Evolutionary conservation across 192 early-diverging fungal genomes (phyloP), one percentile per base, ranked within the genome.

Genomic region (Coemansia aciculifera): DNA sequence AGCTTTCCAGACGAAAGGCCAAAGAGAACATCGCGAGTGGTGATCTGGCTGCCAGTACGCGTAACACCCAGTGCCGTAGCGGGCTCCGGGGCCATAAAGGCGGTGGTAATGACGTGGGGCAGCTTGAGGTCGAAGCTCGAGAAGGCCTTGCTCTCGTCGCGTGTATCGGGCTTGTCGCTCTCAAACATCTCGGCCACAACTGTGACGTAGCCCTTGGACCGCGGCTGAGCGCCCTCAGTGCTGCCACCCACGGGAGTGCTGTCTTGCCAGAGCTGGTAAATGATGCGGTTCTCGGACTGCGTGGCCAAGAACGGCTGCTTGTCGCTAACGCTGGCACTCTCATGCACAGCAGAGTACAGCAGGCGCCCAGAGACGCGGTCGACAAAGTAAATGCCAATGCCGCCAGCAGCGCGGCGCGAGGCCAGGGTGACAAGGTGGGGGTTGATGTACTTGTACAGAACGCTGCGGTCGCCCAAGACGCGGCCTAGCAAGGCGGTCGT

Each of bases 361-460:
- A 98, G 86, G 31, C 84, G 78, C 10, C 98, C 98, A 19, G 90
- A 91, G 52, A 98, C 93, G 19, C 91, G 84, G 75, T 99, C 98
- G 24, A 98, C 63, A 32, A 99, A 62, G 73, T 94, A 95, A 4
- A 98, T 57, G 32, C 73, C 87, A 19, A 96, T 70, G 24, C 82
- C 78, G 38, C 63, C 62, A 29, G 32, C 46, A 38, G 12, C 57
- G 49, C 66, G 63, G 31, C 84, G 64, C 5, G 95, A 90, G 42
- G 90, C 89, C 15, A 97, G 68, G 0, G 92, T 90, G 39, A 91
- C 70, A 21, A 96, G 67, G 77, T 98, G 93, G 49, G 98, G 97
- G 81, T 96, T 98, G 65, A 98, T 85, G 82, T 98, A 99, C 79
- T 99, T 99, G 90, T 97, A 99, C n/a, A 94, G 87, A 5, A 99